Conservation (phyloP, 768 basidiomycete genomes). For the Collybiopsis confluens region DNA sequence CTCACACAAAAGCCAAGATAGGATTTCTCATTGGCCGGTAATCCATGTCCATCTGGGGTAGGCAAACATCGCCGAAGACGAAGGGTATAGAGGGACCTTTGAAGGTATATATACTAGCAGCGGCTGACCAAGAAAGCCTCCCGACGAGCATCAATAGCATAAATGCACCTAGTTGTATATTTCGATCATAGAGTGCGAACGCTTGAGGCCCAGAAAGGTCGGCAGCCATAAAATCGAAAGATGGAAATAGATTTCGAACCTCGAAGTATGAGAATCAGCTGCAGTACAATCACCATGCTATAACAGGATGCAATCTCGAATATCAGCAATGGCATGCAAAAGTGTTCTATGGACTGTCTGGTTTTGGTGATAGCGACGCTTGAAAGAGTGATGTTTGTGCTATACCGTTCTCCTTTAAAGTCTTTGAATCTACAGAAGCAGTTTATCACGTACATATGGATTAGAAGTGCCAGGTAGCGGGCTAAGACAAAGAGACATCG, state of each 20-base stretch:
- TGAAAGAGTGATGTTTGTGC: not conserved
- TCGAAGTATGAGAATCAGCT: slow-evolving; percentile 5
- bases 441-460: slow-evolving; percentile 1
- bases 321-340: not conserved
- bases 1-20: not conserved
- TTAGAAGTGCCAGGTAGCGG: not conserved
- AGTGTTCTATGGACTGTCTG: not conserved
- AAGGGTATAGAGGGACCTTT: not conserved
- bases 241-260: not conserved
- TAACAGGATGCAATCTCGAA: not conserved
- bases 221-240: not conserved
- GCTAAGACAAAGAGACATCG: not conserved
- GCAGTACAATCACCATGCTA: not conserved
- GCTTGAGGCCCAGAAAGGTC: not conserved
- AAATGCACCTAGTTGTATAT: not conserved
- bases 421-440: not conserved
- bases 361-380: not conserved
- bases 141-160: not conserved
- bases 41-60: not conserved
- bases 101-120: not conserved
- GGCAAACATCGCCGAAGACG: not conserved
- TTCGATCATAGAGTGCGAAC: slow-evolving; percentile 1
- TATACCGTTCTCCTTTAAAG: not conserved
- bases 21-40: not conserved
- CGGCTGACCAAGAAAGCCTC: not conserved